Evolutionary conservation across 2,329 filamentous ascomycete species (phyloP).

Genomic region (Fusarium nelsonii): DNA sequence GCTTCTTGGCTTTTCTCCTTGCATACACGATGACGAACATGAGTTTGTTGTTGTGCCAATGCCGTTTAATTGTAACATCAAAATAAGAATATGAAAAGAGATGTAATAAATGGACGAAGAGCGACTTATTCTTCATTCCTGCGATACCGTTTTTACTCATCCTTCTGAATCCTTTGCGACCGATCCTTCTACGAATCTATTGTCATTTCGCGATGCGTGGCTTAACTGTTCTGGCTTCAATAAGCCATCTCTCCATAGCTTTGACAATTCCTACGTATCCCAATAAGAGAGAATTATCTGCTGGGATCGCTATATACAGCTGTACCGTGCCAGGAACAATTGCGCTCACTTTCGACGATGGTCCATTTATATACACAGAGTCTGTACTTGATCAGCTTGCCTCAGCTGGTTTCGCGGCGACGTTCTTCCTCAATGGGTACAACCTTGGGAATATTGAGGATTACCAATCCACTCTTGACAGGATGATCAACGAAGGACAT

Average conservation of each 20-base stretch:
- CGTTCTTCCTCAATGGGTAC: conserved; percentile 20
- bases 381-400: conserved; percentile 31
- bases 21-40: conserved; percentile 17
- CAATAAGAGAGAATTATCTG: conserved; percentile 2
- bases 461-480: conserved; percentile 12
- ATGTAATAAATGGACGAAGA: background rate
- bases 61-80: background rate
- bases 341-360: conserved; percentile 31
- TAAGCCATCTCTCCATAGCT: background rate
- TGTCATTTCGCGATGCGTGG: background rate
- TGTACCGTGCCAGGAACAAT: conserved; percentile 15
- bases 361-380: conserved; percentile 14
- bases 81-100: no score
- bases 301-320: conserved; percentile 14
- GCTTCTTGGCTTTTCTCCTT: conserved; percentile 1
- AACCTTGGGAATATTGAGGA: conserved; percentile 23
- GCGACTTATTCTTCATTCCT: background rate
- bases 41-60: conserved; percentile 23
- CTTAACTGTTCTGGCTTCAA: background rate
- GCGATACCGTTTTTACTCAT: background rate
- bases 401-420: conserved; percentile 7
- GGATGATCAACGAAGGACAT: conserved; percentile 21
- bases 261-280: background rate
- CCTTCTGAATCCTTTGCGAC: no score
- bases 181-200: background rate